Percentiles rank a stretch among this genome's conserved stretches.
phyloP scores from a whole-genome alignment of 1,284 basidiomycete genomes.

The Mycena citricolor region DNA sequence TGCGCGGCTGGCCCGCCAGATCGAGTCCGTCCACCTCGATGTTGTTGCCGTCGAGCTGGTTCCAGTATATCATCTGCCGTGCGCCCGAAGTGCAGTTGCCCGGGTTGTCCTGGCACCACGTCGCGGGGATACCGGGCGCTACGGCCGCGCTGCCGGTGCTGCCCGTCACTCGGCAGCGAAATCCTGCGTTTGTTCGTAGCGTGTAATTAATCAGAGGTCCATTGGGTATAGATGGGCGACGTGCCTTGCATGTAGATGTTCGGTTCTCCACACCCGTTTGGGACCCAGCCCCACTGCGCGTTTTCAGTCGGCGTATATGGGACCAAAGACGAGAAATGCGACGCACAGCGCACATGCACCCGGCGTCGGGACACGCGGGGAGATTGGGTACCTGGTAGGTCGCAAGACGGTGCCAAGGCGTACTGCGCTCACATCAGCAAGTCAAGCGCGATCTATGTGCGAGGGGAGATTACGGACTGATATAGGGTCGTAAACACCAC shows the following conservation, averaged over 20 bases:
- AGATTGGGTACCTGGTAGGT: slow-evolving; percentile 46
- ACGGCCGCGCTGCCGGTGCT: slow-evolving; percentile 26
- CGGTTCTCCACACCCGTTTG: slow-evolving; percentile 37
- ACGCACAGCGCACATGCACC: slow-evolving; percentile 49
- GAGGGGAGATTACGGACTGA: slow-evolving; percentile 25
- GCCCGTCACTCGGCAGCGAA: slow-evolving; percentile 36
- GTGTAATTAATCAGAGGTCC: not conserved
- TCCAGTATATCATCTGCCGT: slow-evolving; percentile 32
- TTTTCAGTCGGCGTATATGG: not conserved
- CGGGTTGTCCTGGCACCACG: slow-evolving; percentile 19
- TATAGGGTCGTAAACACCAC: slow-evolving; percentile 33
- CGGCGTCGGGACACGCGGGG: slow-evolving; percentile 45
- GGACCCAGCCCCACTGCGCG: slow-evolving; percentile 45
- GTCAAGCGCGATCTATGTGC: slow-evolving; percentile 1
- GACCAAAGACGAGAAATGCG: not conserved
- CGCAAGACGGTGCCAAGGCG: slow-evolving; percentile 47
- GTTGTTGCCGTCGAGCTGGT: slow-evolving; percentile 38
- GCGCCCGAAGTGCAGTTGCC: slow-evolving; percentile 33
- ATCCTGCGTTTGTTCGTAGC: slow-evolving; percentile 17
- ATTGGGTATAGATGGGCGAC: not conserved
- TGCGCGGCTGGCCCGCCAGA: slow-evolving; percentile 28
- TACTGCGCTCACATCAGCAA: slow-evolving; percentile 36
- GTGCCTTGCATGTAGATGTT: slow-evolving; percentile 40
- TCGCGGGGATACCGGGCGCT: slow-evolving; percentile 32
- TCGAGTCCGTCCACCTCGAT: slow-evolving; percentile 34